These are phyloP conservation scores for Colletotrichum musicola DNA, from an alignment of 2,329 filamentous ascomycete species.

Conservation along the genomic window DNA sequence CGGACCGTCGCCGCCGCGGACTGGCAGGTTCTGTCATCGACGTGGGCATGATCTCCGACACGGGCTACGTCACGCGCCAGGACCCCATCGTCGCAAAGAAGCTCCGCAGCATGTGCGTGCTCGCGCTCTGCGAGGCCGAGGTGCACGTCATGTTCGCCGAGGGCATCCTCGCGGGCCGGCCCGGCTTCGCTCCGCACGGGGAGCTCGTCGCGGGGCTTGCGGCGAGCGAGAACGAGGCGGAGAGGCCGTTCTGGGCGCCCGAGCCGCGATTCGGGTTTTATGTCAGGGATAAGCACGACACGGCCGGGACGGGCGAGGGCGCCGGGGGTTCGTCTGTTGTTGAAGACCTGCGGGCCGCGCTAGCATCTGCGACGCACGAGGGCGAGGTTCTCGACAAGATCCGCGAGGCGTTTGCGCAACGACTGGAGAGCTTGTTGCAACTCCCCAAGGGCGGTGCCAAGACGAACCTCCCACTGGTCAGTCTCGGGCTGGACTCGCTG, in stretches of 20 bases:
- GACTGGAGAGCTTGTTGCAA: constrained; percentile 17
- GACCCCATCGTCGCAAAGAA: constrained; percentile 8
- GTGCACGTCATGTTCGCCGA: constrained; percentile 53
- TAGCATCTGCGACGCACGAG: neutral
- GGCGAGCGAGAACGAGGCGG: constrained; percentile 12
- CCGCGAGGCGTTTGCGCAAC: neutral
- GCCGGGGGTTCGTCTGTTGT: neutral
- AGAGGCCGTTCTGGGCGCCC: constrained; percentile 13
- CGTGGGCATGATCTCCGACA: constrained; percentile 53
- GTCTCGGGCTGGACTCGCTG: neutral
- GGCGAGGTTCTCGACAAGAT: constrained; percentile 5
- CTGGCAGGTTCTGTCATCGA: constrained; percentile 52
- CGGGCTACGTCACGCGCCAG: constrained; percentile 53
- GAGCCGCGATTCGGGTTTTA: constrained; percentile 19
- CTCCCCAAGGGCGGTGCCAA: constrained; percentile 1
- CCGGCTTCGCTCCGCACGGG: constrained; percentile 36
- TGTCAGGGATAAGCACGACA: neutral
- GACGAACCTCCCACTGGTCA: constrained; percentile 12
- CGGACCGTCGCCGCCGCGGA: constrained; percentile 51
- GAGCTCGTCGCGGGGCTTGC: constrained; percentile 44
- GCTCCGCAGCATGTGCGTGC: constrained; percentile 31
- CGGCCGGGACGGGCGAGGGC: neutral
- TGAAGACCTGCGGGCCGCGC: neutral
- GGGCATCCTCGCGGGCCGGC: constrained; percentile 51
- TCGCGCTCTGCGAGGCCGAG: constrained; percentile 6